Evolutionary conservation across 2,329 filamentous ascomycete genomes (phyloP), one percentile per base, ranked within the genome.

Genomic region (Neonectria neomacrospora): DNA sequence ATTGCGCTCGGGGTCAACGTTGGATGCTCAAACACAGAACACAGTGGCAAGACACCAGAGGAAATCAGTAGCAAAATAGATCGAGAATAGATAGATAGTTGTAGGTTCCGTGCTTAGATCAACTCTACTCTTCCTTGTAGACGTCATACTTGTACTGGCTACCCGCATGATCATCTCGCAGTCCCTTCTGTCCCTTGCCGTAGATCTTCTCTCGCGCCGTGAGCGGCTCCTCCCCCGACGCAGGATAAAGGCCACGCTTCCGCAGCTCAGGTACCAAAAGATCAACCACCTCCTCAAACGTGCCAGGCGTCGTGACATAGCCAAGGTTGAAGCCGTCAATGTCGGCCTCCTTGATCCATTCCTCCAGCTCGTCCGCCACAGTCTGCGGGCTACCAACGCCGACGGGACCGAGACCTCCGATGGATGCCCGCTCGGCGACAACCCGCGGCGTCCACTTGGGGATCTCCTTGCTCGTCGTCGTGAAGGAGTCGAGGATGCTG

Each of bases 191-290:
- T 0, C 88, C 88, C 64, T 79, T 80, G 0, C 88, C 87, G 73
- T 89, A 90, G 0, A 90, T 78, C 76, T 85, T 90, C 76, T 91
- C 88, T 18, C 87, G 77, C 0, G 83, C 82, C 2, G 85, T 87
- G 69, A n/a, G 72, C 68, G 16, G 79, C 77, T 28, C 80, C 78
- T 37, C 65, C 0, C 73, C 69, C 3, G 42, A 14, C 10, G 66
- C 65, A 4, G 68, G 67, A 51, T 79, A 79, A 1, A 76, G n/a
- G 0, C 74, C 74, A 1, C 75, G 65, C 18, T 64, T 64, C 22
- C 73, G 64, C 23, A 77, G 65, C 39, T 76, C 75, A 3, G 75
- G 75, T 0, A 77, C 63, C 3, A 77, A 44, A 3, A 76, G 67
- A 20, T 77, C 72, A 3, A 77, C 74, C 1, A 77, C 70, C 14